Conservation (phyloP, 306 rosid genomes). For the Medicago arabica region DNA sequence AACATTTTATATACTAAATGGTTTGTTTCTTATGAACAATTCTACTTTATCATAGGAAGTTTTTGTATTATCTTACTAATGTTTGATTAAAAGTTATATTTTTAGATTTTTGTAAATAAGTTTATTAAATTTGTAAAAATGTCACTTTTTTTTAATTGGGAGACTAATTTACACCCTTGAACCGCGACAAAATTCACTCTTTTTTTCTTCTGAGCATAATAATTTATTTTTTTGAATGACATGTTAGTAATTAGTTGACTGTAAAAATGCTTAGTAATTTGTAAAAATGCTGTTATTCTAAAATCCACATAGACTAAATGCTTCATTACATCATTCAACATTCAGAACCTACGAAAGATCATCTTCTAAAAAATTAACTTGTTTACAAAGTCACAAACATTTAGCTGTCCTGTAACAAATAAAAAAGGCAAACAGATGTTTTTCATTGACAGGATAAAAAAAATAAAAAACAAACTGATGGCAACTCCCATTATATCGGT, state of each 20-base stretch:
- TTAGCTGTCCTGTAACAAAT: slow-evolving; percentile 3
- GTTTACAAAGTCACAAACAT: slow-evolving; percentile 1
- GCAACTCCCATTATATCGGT: neutral
- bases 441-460: neutral
- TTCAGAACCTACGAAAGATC: neutral
- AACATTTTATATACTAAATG: neutral
- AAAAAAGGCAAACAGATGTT: neutral
- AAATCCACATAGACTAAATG: slow-evolving; percentile 7
- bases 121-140: too few species aligned
- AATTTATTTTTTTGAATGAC: too few species aligned
- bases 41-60: neutral
- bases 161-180: too few species aligned
- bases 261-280: too few species aligned
- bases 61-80: neutral
- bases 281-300: slow-evolving; percentile 4
- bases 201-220: too few species aligned
- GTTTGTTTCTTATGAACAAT: neutral
- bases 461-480: neutral
- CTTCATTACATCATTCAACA: slow-evolving; percentile 20
- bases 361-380: neutral
- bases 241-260: too few species aligned
- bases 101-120: too few species aligned
- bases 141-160: too few species aligned
- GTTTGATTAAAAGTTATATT: too few species aligned
- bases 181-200: too few species aligned